Evolutionary conservation across 495 filamentous ascomycete species (phyloP).

Genomic region (Aspergillus ostianus): DNA sequence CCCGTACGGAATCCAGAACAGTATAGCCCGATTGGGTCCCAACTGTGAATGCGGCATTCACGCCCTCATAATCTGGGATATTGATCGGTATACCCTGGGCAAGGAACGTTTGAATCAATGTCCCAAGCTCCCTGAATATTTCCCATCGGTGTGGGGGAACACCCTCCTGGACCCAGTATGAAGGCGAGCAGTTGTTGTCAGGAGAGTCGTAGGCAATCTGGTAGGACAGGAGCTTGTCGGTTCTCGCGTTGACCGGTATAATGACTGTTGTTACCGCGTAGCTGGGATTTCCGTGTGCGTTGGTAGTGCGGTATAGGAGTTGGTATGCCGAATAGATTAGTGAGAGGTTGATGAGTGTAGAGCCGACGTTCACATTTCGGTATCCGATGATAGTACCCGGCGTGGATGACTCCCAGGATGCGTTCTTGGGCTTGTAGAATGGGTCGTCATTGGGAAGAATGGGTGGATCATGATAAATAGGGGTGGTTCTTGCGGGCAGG

Average conservation of each 20-base stretch:
- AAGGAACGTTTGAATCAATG: background rate
- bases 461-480: background rate
- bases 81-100: slow-evolving; percentile 10
- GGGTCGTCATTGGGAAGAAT: slow-evolving; percentile 1
- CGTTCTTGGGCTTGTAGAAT: background rate
- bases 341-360: background rate
- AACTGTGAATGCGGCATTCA: slow-evolving; percentile 36
- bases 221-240: slow-evolving; percentile 35
- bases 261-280: slow-evolving; percentile 30
- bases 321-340: slow-evolving; percentile 26
- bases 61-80: slow-evolving; percentile 48
- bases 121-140: background rate
- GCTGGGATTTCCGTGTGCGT: slow-evolving; percentile 34
- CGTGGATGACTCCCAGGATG: background rate
- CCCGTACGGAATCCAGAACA: slow-evolving; percentile 47
- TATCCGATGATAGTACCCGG: background rate
- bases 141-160: background rate
- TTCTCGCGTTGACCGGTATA: slow-evolving; percentile 5
- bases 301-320: slow-evolving; percentile 50
- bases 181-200: slow-evolving; percentile 27
- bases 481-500: background rate
- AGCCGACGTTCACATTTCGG: background rate
- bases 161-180: slow-evolving; percentile 18
- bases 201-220: slow-evolving; percentile 45
- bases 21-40: slow-evolving; percentile 42